A percentile compares a stretch with the other conserved stretches of the same genome.
These are phyloP conservation scores for Schwanniomyces sp. DNA, from an alignment of 805 yeast genomes.

Conservation along the genomic window DNA sequence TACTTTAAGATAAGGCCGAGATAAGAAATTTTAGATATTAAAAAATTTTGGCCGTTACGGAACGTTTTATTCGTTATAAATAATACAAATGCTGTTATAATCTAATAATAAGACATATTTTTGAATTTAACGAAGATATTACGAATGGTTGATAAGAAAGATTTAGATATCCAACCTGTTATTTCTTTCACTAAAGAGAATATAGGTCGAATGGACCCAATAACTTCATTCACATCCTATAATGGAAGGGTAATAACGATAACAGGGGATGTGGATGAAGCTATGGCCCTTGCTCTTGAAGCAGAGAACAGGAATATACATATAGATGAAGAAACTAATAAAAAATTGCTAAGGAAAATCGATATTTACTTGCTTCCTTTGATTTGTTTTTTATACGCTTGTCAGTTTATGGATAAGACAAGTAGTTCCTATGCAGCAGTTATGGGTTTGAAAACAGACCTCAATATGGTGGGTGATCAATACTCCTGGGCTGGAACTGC, in stretches of 20 bases:
- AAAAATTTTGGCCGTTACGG: too few species aligned
- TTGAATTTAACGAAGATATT: too few species aligned
- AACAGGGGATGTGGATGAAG: constrained; percentile 38
- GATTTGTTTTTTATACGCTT: constrained; percentile 21
- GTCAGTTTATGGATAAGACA: constrained; percentile 38
- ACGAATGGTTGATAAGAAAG: neutral
- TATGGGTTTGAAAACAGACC: constrained; percentile 37
- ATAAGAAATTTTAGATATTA: too few species aligned
- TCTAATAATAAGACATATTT: too few species aligned
- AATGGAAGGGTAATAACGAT: constrained; percentile 21
- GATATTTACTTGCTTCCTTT: constrained; percentile 25
- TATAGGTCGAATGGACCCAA: neutral
- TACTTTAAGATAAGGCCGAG: too few species aligned
- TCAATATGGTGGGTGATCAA: constrained; percentile 34
- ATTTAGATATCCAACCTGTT: neutral
- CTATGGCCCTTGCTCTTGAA: constrained; percentile 29
- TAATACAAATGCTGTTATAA: too few species aligned
- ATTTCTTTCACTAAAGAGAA: constrained; percentile 6
- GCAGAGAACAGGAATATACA: constrained; percentile 8
- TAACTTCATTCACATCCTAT: constrained; percentile 15
- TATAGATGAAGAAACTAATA: constrained; percentile 14
- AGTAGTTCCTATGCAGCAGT: constrained; percentile 39
- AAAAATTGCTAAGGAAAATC: constrained; percentile 18
- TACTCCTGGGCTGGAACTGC: constrained; percentile 40
- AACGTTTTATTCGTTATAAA: too few species aligned